phyloP scores from a whole-genome alignment of 2,329 filamentous ascomycete species.

The Ascochyta rabiei region DNA sequence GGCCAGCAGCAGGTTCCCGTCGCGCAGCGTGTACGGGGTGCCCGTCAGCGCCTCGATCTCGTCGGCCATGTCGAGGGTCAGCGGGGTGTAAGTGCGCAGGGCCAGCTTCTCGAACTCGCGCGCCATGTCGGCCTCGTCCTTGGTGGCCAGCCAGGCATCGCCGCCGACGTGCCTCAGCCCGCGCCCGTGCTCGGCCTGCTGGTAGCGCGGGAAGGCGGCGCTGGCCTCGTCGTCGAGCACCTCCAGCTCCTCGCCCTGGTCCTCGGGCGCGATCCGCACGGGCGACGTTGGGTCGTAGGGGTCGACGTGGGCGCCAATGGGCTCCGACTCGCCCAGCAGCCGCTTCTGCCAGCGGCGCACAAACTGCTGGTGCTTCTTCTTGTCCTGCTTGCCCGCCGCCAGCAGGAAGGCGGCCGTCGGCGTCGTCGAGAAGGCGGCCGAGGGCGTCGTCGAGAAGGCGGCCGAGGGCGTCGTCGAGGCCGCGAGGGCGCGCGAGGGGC shows the following conservation, averaged over 20 bases:
- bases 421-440: slow-evolving; percentile 42
- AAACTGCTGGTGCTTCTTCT: slow-evolving; percentile 45
- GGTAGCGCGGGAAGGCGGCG: slow-evolving; percentile 10
- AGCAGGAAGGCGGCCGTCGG: slow-evolving; percentile 31
- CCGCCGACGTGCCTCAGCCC: slow-evolving; percentile 62
- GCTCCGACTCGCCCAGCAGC: slow-evolving; percentile 44
- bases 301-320: slow-evolving; percentile 46
- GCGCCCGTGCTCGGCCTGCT: slow-evolving; percentile 12
- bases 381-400: slow-evolving; percentile 38
- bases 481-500: slow-evolving; percentile 43
- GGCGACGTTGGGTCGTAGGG: slow-evolving; percentile 46
- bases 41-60: slow-evolving; percentile 40
- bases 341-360: slow-evolving; percentile 46
- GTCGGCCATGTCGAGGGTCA: slow-evolving; percentile 38
- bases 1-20: slow-evolving; percentile 38
- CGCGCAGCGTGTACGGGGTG: slow-evolving; percentile 37
- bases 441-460: slow-evolving; percentile 1
- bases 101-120: slow-evolving; percentile 45
- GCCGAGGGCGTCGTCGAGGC: slow-evolving; percentile 20
- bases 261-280: slow-evolving; percentile 44
- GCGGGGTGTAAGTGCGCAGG: slow-evolving; percentile 39
- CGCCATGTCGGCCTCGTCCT: slow-evolving; percentile 37
- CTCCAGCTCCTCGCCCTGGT: slow-evolving; percentile 44
- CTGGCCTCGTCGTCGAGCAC: slow-evolving; percentile 35
- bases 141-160: slow-evolving; percentile 50